These are phyloP conservation scores for Pythium dissimile DNA, from an alignment of 352 stramenopile species.

Conservation along the genomic window DNA sequence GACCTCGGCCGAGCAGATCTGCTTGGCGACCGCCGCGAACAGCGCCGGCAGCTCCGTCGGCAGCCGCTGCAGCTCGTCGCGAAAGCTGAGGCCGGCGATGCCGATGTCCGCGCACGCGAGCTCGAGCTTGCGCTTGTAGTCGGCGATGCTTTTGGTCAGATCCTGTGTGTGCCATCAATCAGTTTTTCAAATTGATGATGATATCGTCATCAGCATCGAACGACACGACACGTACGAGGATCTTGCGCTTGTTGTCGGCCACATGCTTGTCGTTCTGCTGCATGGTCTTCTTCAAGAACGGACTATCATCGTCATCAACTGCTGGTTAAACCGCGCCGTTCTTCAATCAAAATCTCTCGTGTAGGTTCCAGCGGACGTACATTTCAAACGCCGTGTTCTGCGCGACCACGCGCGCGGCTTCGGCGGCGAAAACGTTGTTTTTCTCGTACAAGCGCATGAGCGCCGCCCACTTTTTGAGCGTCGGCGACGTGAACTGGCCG, in stretches of 20 bases:
- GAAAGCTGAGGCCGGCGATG: constrained; percentile 61
- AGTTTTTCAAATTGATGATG: too few species aligned
- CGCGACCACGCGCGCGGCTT: constrained; percentile 65
- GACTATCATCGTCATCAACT: constrained; percentile 26
- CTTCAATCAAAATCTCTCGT: background rate
- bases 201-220: background rate
- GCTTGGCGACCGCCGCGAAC: constrained; percentile 40
- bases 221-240: constrained; percentile 34
- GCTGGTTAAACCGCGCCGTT: background rate
- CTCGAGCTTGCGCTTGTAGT: constrained; percentile 71
- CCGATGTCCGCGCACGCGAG: constrained; percentile 51
- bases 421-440: constrained; percentile 72
- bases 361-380: constrained; percentile 23
- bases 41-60: constrained; percentile 50
- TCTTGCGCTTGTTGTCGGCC: constrained; percentile 77
- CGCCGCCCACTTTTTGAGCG: constrained; percentile 67
- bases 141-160: constrained; percentile 59
- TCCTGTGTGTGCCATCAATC: constrained; percentile 35
- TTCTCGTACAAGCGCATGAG: constrained; percentile 75
- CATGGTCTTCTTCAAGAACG: constrained; percentile 72
- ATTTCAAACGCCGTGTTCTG: constrained; percentile 81
- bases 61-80: constrained; percentile 57
- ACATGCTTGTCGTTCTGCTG: constrained; percentile 82
- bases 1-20: constrained; percentile 42
- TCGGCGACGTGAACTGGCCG: constrained; percentile 72